Evolutionary conservation across 257 asterid species (phyloP), one percentile per base, ranked within the genome.

Genomic region (Salvia hispanica): DNA sequence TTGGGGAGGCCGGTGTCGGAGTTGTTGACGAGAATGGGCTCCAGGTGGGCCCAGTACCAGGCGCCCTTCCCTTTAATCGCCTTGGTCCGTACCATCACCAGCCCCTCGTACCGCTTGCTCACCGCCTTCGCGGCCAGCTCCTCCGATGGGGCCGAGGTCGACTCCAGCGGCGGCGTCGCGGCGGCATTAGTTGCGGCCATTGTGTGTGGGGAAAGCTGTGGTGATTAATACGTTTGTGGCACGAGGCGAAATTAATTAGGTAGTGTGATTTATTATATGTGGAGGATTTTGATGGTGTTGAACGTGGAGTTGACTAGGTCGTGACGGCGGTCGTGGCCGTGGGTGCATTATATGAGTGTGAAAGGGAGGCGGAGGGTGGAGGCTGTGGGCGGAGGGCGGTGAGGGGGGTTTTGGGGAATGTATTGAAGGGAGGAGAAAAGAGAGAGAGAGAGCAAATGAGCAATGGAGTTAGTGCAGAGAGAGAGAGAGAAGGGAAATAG

Each of bases 41-140:
- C 96, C 6, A 91, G 81, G 76, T 91, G 95, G 6, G 86, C 84
- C 98, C 98, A 91, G 52, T 92, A 87, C 98, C 98, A 92, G 6
- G 96, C 95, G 16, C 98, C 98, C 76, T 92, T 92, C 0, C 98
- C 98, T 52, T 88, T 89, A 4, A 86, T 76, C 3, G 95, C 95
- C 81, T 88, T 92, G 2, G 86, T 83, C 82, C 95, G 84, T 55
- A 90, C 96, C 78, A 69, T 82, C 46, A 85, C 82, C 40, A 92
- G 71, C 3, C 96, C 96, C 12, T 92, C 97, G 72, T 74, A 90
- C 47, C 98, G 83, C 84, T 90, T 92, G 43, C 73, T 82, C 7
- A 75, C 82, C 15, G 85, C 85, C 82, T 89, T 86, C 12, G 91
- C 91, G 2, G 90, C 80, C 45, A 66, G 16, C 48, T 82, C 94